Conservation (phyloP, 257 asterid species). For the Scutellaria baicalensis region DNA sequence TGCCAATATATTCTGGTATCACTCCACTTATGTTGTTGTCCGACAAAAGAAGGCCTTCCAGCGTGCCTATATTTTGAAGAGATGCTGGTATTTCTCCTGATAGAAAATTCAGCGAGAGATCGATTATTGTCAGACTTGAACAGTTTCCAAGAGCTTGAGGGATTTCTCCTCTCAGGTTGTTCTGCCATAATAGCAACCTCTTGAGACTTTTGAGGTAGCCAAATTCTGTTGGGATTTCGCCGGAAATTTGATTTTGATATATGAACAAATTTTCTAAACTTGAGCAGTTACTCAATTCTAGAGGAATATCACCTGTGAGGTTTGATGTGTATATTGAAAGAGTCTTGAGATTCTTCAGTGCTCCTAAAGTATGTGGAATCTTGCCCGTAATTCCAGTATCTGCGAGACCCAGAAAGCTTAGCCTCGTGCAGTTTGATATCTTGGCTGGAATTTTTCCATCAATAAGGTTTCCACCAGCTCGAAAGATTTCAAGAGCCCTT, state of each 20-base stretch:
- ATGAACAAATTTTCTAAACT: constrained; percentile 47
- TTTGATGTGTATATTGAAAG: constrained; percentile 58
- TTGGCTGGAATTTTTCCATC: constrained; percentile 55
- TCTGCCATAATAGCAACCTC: constrained; percentile 54
- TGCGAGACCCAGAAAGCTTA: constrained; percentile 52
- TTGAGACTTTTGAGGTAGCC: constrained; percentile 45
- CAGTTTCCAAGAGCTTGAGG: constrained; percentile 55
- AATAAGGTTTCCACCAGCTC: constrained; percentile 54
- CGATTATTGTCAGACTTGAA: constrained; percentile 44
- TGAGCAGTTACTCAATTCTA: constrained; percentile 50
- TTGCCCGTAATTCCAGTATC: constrained; percentile 56
- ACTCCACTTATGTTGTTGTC: constrained; percentile 46
- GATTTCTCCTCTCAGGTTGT: constrained; percentile 41
- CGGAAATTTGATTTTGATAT: constrained; percentile 58
- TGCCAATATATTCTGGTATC: constrained; percentile 49
- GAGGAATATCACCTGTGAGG: constrained; percentile 54
- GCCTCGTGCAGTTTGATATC: constrained; percentile 48
- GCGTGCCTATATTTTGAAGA: constrained; percentile 26
- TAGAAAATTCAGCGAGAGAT: constrained; percentile 55
- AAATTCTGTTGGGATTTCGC: constrained; percentile 47
- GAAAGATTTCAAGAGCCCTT: constrained; percentile 40
- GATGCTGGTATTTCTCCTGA: constrained; percentile 48
- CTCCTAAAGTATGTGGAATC: constrained; percentile 48
- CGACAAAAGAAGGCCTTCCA: constrained; percentile 69
- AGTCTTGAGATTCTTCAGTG: constrained; percentile 51